Base-by-base conservation (phyloP, 495 filamentous ascomycete species). In the Talaromyces thailandensis region DNA sequence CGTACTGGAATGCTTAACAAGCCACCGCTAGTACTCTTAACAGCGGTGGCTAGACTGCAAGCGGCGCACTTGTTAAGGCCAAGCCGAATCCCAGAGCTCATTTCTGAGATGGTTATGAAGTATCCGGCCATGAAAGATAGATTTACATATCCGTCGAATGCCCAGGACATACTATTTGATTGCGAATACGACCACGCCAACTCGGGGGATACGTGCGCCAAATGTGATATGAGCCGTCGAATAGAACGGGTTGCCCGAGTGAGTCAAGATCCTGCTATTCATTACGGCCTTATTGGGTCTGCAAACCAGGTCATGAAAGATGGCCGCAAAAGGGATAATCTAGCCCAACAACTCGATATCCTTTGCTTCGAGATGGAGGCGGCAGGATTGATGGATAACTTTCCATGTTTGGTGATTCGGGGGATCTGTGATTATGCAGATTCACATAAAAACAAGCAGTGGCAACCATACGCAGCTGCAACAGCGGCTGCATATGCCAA, bases 321-420 rank as follows among this genome's bases (percentile, higher is more conserved):
- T 60, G 67, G 58, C 4, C 16, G 43, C 0, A 31, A 25, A 16
- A 35, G 67, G n/a, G 53, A 69, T 37, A 51, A 55, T 35, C 56
- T 76, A 62, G 68, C 67, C 31, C 67, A 65, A 26, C 69, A 77
- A 31, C 69, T 68, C 52, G 63, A 53, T 45, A 67, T 70, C 2
- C 43, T 72, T 18, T 73, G 68, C 59, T 75, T 64, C 66, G 35
- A 43, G 70, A 73, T 56, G 70, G 74, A 78, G 67, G 71, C 71
- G 14, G 71, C 69, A 16, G 71, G 71, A 2, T 40, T 74, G 35
- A 71, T 71, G 64, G 61, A 71, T 37, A 50, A 64, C 18, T 67
- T 73, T 56, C 69, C 70, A 3, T 71, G 71, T 52, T 29, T 71
- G 8, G 66, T 69, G 7, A 68, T 73, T 18, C 58, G 70, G 24